A percentile compares a stretch with the other conserved stretches of the same genome.
phyloP scores from a whole-genome alignment of 768 basidiomycete species.

The Boletus sensibilis region DNA sequence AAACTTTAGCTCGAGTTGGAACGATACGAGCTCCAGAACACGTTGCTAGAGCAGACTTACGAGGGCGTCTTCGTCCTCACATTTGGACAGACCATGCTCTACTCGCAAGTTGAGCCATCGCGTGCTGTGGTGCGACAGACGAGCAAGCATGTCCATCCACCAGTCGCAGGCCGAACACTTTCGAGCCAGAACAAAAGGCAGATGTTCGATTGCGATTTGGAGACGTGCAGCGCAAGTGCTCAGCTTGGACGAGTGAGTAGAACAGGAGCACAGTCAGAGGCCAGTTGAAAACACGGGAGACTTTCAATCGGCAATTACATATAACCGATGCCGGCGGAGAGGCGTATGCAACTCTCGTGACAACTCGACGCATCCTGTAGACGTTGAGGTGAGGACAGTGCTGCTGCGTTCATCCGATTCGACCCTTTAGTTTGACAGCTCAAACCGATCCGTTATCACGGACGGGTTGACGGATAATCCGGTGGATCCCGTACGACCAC shows the following conservation, averaged over 20 bases:
- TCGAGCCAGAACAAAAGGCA: too few species aligned
- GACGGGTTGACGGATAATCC: too few species aligned
- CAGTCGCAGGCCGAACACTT: neutral
- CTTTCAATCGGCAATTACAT: neutral
- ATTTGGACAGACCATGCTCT: neutral
- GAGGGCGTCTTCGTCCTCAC: slow-evolving; percentile 4
- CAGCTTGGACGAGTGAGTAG: too few species aligned
- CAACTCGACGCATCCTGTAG: neutral
- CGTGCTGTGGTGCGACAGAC: slow-evolving; percentile 7
- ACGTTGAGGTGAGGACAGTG: neutral
- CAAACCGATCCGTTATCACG: too few species aligned
- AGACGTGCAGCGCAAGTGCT: too few species aligned
- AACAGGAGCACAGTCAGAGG: too few species aligned
- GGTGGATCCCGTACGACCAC: too few species aligned
- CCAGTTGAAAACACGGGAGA: neutral
- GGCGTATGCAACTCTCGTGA: neutral
- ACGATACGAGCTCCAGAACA: neutral
- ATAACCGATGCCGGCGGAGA: slow-evolving; percentile 10
- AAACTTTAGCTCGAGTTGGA: neutral
- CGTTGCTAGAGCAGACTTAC: slow-evolving; percentile 7
- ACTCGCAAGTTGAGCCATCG: slow-evolving; percentile 11
- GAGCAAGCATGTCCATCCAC: neutral
- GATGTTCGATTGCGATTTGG: too few species aligned
- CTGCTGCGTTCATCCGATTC: too few species aligned
- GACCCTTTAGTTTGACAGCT: too few species aligned